phyloP scores from a whole-genome alignment of 1,139 yeast genomes.

The Blastobotrys elegans region DNA sequence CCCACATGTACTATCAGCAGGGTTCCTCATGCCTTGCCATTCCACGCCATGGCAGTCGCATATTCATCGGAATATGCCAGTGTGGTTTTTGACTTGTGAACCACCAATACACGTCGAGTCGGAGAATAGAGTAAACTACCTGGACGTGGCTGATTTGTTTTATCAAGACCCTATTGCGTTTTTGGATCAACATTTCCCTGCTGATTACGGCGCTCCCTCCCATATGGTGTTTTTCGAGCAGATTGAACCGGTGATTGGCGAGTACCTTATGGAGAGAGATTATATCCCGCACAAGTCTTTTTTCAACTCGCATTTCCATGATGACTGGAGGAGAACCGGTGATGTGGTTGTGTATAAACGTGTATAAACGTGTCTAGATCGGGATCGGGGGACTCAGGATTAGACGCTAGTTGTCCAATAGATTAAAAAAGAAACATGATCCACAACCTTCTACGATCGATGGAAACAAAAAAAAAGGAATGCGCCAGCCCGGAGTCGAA shows the following conservation, averaged over 20 bases:
- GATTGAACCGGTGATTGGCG: conserved; percentile 43
- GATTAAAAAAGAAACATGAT: neutral
- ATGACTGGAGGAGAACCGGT: conserved; percentile 80
- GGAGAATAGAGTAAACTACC: conserved; percentile 43
- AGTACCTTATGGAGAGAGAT: conserved; percentile 38
- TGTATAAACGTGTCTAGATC: neutral
- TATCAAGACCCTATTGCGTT: conserved; percentile 61
- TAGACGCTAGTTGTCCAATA: neutral
- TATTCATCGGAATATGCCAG: conserved; percentile 52
- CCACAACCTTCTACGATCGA: no score
- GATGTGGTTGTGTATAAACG: conserved; percentile 57
- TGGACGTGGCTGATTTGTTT: conserved; percentile 84
- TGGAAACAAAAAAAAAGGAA: no score
- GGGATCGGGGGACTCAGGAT: neutral
- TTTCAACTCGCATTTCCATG: conserved; percentile 79
- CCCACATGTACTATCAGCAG: conserved; percentile 48
- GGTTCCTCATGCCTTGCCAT: conserved; percentile 91
- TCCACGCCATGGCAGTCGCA: conserved; percentile 95
- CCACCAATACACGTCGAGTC: conserved; percentile 57
- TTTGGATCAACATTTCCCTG: conserved; percentile 34
- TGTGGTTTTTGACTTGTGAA: conserved; percentile 86
- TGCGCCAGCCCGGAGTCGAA: conserved; percentile 22
- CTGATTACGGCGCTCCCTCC: conserved; percentile 58
- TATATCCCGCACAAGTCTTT: conserved; percentile 42
- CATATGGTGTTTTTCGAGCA: conserved; percentile 70